These are phyloP conservation scores for Neostapfia colusana DNA, from an alignment of 176 grass and related monocot genomes.

Conservation along the genomic window DNA sequence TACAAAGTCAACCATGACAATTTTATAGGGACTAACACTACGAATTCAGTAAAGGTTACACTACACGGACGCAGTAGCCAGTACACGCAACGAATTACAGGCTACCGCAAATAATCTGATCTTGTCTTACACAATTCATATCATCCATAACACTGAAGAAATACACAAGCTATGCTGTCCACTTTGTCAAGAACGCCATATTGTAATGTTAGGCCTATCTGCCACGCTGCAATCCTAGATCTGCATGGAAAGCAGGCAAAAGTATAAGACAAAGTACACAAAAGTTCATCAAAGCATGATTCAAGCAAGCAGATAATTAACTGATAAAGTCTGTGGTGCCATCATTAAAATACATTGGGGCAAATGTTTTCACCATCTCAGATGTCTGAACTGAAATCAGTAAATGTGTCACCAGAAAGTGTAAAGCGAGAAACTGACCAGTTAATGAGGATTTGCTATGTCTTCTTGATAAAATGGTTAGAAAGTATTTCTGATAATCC, in stretches of 20 bases:
- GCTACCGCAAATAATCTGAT: slow-evolving; percentile 60
- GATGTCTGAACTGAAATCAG: too few species aligned
- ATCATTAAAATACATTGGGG: too few species aligned
- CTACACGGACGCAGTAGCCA: slow-evolving; percentile 39
- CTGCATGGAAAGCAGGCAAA: slow-evolving; percentile 31
- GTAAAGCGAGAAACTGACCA: slow-evolving; percentile 50
- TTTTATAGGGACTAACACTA: slow-evolving; percentile 41
- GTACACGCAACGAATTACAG: slow-evolving; percentile 45
- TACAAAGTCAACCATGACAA: slow-evolving; percentile 46
- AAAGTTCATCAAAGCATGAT: background rate
- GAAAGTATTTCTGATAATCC: slow-evolving; percentile 65
- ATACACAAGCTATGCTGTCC: slow-evolving; percentile 56
- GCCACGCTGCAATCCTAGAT: slow-evolving; percentile 54
- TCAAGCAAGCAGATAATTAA: background rate
- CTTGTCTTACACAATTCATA: slow-evolving; percentile 40
- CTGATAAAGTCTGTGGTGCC: background rate
- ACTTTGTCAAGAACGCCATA: slow-evolving; percentile 56
- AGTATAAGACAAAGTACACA: background rate
- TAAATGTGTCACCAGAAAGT: background rate
- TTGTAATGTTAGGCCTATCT: slow-evolving; percentile 70
- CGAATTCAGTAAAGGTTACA: slow-evolving; percentile 43
- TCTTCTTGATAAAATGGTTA: slow-evolving; percentile 72
- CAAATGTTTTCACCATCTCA: too few species aligned
- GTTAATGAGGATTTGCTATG: slow-evolving; percentile 65
- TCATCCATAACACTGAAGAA: slow-evolving; percentile 38